phyloP scores from a whole-genome alignment of 2,329 filamentous ascomycete species.

The Penicillium digitatum region DNA sequence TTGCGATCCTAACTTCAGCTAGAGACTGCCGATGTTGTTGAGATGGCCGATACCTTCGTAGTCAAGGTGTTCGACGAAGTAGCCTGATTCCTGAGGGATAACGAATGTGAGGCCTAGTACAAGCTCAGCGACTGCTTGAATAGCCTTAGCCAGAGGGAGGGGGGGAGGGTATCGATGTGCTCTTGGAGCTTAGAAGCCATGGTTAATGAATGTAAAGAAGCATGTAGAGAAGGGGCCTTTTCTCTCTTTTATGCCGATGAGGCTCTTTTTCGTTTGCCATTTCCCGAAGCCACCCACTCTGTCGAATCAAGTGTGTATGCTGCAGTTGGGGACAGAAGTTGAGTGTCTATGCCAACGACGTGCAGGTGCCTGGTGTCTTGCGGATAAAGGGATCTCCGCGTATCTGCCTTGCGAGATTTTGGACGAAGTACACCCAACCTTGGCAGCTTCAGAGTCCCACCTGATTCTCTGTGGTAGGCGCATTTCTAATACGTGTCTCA shows the following conservation, averaged over 20 bases:
- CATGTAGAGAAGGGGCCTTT: background rate
- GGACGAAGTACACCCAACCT: background rate
- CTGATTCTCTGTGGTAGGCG: background rate
- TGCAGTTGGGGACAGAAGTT: background rate
- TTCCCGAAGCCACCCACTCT: background rate
- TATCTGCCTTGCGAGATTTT: background rate
- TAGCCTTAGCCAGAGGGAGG: constrained; percentile 7
- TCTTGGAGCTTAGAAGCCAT: constrained; percentile 5
- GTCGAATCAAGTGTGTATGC: background rate
- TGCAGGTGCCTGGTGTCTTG: background rate
- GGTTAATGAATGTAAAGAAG: background rate
- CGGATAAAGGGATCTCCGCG: background rate
- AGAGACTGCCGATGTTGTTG: constrained; percentile 15
- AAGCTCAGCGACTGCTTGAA: constrained; percentile 13
- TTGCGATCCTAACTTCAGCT: constrained; percentile 4
- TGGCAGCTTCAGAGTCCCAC: background rate
- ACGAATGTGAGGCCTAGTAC: constrained; percentile 12
- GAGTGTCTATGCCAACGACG: background rate
- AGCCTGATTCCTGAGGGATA: constrained; percentile 9
- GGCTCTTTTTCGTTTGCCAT: background rate
- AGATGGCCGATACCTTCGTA: constrained; percentile 15
- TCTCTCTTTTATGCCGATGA: background rate
- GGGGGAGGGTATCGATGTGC: constrained; percentile 12
- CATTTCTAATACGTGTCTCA: background rate
- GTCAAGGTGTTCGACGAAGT: constrained; percentile 12